phyloP scores from a whole-genome alignment of 1,139 yeast genomes.

The Pichia sp. region DNA sequence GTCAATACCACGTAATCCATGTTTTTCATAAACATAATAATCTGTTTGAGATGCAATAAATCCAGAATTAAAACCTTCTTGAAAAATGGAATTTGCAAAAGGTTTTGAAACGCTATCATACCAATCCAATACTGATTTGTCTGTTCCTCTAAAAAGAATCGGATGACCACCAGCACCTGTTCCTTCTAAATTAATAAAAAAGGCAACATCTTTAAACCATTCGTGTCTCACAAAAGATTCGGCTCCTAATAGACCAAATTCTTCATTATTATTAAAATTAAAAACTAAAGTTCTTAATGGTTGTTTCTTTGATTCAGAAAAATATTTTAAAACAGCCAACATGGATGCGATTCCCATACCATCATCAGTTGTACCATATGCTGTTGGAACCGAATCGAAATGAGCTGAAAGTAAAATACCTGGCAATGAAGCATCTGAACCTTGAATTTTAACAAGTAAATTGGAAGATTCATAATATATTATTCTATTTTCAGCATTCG shows the following conservation, averaged over 20 bases:
- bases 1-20: slow-evolving; percentile 80
- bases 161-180: slow-evolving; percentile 89
- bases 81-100: slow-evolving; percentile 72
- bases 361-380: slow-evolving; percentile 87
- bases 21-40: slow-evolving; percentile 59
- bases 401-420: slow-evolving; percentile 80
- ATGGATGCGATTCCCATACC: slow-evolving; percentile 88
- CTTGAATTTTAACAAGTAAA: slow-evolving; percentile 64
- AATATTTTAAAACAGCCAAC: slow-evolving; percentile 60
- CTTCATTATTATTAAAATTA: slow-evolving; percentile 88
- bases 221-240: slow-evolving; percentile 66
- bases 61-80: slow-evolving; percentile 75
- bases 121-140: slow-evolving; percentile 62
- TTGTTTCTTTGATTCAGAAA: slow-evolving; percentile 34
- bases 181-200: slow-evolving; percentile 85
- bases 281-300: slow-evolving; percentile 71
- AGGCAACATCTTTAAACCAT: slow-evolving; percentile 59
- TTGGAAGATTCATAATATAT: slow-evolving; percentile 78
- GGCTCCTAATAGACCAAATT: slow-evolving; percentile 84
- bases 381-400: slow-evolving; percentile 84
- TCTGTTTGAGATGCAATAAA: slow-evolving; percentile 79
- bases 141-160: slow-evolving; percentile 76
- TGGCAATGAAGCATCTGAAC: slow-evolving; percentile 48
- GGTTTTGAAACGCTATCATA: slow-evolving; percentile 46
- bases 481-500: slow-evolving; percentile 38